Conservation (phyloP, 2,329 filamentous ascomycete genomes). For the Simplicillium aogashimaense region DNA sequence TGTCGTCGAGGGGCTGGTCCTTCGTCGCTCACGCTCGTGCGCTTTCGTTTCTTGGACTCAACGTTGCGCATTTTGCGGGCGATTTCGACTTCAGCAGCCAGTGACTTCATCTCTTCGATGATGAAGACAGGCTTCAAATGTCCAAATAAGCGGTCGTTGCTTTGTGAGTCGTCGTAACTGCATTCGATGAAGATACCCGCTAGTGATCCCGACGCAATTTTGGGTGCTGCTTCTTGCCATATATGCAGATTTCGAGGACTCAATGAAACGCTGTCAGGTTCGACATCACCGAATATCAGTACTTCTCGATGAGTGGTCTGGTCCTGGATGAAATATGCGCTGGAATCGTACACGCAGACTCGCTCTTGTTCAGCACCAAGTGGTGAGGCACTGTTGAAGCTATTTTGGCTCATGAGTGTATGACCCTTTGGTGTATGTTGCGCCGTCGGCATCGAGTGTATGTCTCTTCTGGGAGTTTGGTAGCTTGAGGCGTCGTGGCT, state of each 20-base stretch:
- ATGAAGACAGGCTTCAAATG: slow-evolving; percentile 80
- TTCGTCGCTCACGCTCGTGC: slow-evolving; percentile 25
- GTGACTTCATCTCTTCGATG: slow-evolving; percentile 62
- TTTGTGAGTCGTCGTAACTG: slow-evolving; percentile 75
- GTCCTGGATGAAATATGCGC: slow-evolving; percentile 87
- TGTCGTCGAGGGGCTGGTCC: slow-evolving; percentile 11
- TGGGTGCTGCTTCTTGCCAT: slow-evolving; percentile 83
- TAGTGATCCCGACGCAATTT: slow-evolving; percentile 63
- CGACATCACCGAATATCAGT: slow-evolving; percentile 90
- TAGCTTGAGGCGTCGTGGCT: slow-evolving; percentile 35
- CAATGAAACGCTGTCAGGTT: slow-evolving; percentile 78
- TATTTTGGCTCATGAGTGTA: slow-evolving; percentile 20
- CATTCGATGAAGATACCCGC: slow-evolving; percentile 90
- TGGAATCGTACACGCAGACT: slow-evolving; percentile 72
- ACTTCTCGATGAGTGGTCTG: slow-evolving; percentile 62
- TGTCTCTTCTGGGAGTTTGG: slow-evolving; percentile 14
- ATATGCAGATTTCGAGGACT: slow-evolving; percentile 72
- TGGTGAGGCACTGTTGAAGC: slow-evolving; percentile 14
- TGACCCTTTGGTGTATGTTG: slow-evolving; percentile 11
- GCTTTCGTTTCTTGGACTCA: slow-evolving; percentile 54
- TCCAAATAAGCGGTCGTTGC: slow-evolving; percentile 72
- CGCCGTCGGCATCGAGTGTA: slow-evolving; percentile 8
- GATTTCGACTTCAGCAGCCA: slow-evolving; percentile 62
- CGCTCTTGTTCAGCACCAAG: slow-evolving; percentile 30
- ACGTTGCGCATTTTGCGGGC: slow-evolving; percentile 24